Evolutionary conservation across 1,284 basidiomycete genomes (phyloP), one percentile per base, ranked within the genome.

Genomic region (Marasmius sp.): DNA sequence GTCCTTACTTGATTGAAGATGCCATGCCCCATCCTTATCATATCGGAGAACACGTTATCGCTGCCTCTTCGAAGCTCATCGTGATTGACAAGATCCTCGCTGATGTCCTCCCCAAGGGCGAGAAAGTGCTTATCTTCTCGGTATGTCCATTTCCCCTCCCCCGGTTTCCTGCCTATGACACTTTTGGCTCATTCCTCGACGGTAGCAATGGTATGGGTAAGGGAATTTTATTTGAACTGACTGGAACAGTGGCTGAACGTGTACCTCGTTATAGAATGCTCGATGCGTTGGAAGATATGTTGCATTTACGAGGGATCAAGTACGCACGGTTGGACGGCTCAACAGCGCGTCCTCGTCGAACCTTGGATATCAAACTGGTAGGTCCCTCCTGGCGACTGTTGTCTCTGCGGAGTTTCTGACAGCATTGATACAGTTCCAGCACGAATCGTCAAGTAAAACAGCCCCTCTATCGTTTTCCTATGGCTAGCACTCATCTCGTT

Each of bases 91-190:
- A 89, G 69, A 80, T 95, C 8, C 81, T 95, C 12, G 80, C 82
- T 6, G 81, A 92, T 64, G 82, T 93, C 64, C 87, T 94, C 64
- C 86, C 89, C 0, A 88, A 88, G 67, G 92, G 88, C 6, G 93
- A 95, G 69, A 85, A 91, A 16, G 91, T 93, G 16, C 79, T 95
- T 41, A 90, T 95, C 62, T 95, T 95, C 74, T 90, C 90, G 48
- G 93, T 94, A 71, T 81, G 80, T 72, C 33, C 12, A 34, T 36
- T 6, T 47, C 11, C n/a, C n/a, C 27, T 5, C 27, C 50, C 6
- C 5, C 38, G 9, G n/a, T 34, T 33, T 34, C 18, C 37, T 51
- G 2, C 12, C 12, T 51, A 43, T 54, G 12, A 37, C 10, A 47
- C 47, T 7, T 48, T 7, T 37, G 36, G 20, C 51, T 7, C 47